These are phyloP conservation scores for Sordariomycetes sp. DNA, from an alignment of 2,329 filamentous ascomycete genomes.

Conservation along the genomic window DNA sequence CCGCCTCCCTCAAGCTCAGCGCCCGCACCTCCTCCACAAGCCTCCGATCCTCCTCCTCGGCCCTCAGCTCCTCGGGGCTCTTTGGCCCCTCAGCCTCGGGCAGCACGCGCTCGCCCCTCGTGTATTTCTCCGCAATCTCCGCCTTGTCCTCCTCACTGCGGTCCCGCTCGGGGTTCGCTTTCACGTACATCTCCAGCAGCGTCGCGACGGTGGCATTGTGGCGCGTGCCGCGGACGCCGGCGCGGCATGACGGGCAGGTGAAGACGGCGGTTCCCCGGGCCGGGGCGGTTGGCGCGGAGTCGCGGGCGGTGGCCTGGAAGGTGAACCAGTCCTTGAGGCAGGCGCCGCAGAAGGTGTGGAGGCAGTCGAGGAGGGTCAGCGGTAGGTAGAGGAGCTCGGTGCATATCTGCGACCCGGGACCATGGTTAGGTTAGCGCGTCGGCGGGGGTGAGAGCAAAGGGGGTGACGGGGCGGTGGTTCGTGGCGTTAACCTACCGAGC, in stretches of 20 bases:
- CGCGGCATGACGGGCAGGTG: slow-evolving; percentile 88
- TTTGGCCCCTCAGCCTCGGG: slow-evolving; percentile 42
- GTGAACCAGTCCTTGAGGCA: slow-evolving; percentile 95
- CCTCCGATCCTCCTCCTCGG: slow-evolving; percentile 54
- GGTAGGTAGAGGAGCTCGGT: slow-evolving; percentile 89
- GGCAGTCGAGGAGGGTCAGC: slow-evolving; percentile 79
- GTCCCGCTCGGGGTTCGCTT: slow-evolving; percentile 63
- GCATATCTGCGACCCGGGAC: slow-evolving; percentile 58
- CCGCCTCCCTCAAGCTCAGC: slow-evolving; percentile 58
- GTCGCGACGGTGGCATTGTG: slow-evolving; percentile 87
- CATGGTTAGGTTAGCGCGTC: neutral
- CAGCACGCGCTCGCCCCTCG: slow-evolving; percentile 68
- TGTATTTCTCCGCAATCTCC: slow-evolving; percentile 65
- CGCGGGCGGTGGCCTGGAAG: slow-evolving; percentile 55
- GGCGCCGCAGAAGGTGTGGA: slow-evolving; percentile 91
- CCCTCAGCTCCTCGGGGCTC: slow-evolving; percentile 36
- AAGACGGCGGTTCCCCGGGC: slow-evolving; percentile 40
- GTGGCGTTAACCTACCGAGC: slow-evolving; percentile 58
- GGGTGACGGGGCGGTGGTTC: slow-evolving; percentile 4
- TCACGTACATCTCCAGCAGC: slow-evolving; percentile 76
- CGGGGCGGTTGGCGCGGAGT: slow-evolving; percentile 34
- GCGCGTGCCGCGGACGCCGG: slow-evolving; percentile 70
- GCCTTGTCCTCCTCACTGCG: slow-evolving; percentile 60
- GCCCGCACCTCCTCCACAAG: slow-evolving; percentile 59
- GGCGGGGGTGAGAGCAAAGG: slow-evolving; percentile 4